phyloP scores from a whole-genome alignment of 2,329 filamentous ascomycete species.

The Alternaria sp. region DNA sequence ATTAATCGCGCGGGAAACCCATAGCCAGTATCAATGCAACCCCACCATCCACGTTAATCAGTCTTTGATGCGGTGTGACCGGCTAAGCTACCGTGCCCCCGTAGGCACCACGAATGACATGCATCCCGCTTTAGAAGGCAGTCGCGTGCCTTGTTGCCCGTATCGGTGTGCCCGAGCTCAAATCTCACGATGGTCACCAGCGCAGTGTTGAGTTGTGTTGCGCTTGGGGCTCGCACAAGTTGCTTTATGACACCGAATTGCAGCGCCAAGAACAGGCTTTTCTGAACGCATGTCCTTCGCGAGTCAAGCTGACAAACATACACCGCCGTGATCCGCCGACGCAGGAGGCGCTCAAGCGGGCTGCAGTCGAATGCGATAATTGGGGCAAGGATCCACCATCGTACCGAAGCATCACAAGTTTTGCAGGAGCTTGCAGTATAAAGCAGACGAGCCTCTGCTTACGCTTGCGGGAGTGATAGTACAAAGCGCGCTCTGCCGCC shows the following conservation, averaged over 20 bases:
- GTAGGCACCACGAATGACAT: constrained; percentile 3
- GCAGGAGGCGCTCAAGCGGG: constrained; percentile 8
- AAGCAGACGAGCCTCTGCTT: constrained; percentile 2
- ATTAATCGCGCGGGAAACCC: constrained; percentile 5
- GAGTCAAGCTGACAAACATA: constrained; percentile 12
- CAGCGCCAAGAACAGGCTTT: background rate
- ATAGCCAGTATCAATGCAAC: constrained; percentile 24
- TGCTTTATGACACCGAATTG: background rate
- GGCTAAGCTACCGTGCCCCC: constrained; percentile 11
- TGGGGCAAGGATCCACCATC: constrained; percentile 18
- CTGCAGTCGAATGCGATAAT: constrained; percentile 11
- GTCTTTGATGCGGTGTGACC: constrained; percentile 38
- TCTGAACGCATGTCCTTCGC: constrained; percentile 9
- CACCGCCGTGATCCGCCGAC: constrained; percentile 28
- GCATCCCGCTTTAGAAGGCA: constrained; percentile 7
- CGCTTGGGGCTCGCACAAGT: constrained; percentile 2
- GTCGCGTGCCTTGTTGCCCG: constrained; percentile 39
- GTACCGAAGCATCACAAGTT: constrained; percentile 17
- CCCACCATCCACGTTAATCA: constrained; percentile 20
- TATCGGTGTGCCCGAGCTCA: constrained; percentile 5
- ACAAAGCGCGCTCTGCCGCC: constrained; percentile 22
- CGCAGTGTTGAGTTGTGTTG: background rate
- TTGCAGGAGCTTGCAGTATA: constrained; percentile 17
- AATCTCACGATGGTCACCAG: background rate
- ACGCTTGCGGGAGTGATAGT: background rate